phyloP scores from a whole-genome alignment of 805 yeast species.

The Wickerhamomyces subpelliculosus region DNA sequence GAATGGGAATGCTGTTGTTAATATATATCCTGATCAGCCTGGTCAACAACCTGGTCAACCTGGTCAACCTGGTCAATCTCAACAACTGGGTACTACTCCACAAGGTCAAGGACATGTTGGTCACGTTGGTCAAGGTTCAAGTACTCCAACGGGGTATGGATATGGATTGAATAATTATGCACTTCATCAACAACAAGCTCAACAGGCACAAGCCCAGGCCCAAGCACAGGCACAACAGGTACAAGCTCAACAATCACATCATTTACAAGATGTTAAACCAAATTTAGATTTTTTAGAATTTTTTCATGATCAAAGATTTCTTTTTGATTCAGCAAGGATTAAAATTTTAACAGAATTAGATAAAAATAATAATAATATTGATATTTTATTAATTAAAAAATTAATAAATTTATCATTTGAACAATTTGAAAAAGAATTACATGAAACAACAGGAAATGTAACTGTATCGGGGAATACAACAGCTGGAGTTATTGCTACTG shows the following conservation, averaged over 20 bases:
- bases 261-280: constrained; percentile 11
- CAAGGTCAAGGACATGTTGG: too few relatives aligned
- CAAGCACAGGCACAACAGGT: neutral
- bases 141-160: neutral
- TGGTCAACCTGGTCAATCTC: neutral
- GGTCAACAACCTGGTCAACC: neutral
- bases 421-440: constrained; percentile 16
- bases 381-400: constrained; percentile 5
- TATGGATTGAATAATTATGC: neutral
- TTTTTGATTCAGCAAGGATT: constrained; percentile 12
- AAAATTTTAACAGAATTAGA: constrained; percentile 13
- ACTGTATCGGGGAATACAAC: too few relatives aligned
- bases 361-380: constrained; percentile 6
- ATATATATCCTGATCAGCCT: neutral
- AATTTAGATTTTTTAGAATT: constrained; percentile 2
- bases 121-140: neutral
- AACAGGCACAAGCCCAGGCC: neutral
- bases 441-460: too few relatives aligned
- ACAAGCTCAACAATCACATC: neutral
- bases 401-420: constrained; percentile 14
- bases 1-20: constrained; percentile 1
- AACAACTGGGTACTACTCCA: too few relatives aligned
- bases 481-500: neutral
- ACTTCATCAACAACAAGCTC: neutral
- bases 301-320: constrained; percentile 16